Evolutionary conservation across 2,329 filamentous ascomycete species (phyloP).

Genomic region (Hymenoscyphus occultus): DNA sequence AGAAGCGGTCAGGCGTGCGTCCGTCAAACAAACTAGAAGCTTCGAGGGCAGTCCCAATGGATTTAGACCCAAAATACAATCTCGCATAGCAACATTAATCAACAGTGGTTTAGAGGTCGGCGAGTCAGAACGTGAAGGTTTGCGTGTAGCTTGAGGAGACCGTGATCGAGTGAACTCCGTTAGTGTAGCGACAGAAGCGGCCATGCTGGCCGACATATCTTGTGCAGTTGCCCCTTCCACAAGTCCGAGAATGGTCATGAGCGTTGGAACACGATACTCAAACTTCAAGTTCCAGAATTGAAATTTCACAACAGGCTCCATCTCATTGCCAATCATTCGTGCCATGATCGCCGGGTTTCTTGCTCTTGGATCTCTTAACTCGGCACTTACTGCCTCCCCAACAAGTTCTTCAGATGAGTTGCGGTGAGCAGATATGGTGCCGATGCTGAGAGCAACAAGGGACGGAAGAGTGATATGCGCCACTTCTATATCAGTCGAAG

Average conservation of each 20-base stretch:
- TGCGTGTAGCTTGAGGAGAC: conserved; percentile 22
- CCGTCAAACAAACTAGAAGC: conserved; percentile 72
- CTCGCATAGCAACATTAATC: conserved; percentile 72
- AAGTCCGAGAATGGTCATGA: conserved; percentile 76
- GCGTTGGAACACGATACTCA: conserved; percentile 84
- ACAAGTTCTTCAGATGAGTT: conserved; percentile 71
- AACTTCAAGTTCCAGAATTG: conserved; percentile 79
- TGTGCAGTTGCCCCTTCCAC: conserved; percentile 64
- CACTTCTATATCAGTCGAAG: conserved; percentile 62
- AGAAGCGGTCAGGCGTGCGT: conserved; percentile 67
- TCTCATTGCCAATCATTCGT: conserved; percentile 88
- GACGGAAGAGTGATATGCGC: conserved; percentile 84
- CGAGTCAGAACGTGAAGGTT: conserved; percentile 12
- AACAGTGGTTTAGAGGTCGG: conserved; percentile 54
- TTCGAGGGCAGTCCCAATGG: conserved; percentile 74
- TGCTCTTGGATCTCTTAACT: conserved; percentile 28
- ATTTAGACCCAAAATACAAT: conserved; percentile 82
- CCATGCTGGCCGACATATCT: conserved; percentile 72
- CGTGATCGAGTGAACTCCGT: conserved; percentile 59
- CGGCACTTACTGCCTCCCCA: conserved; percentile 44
- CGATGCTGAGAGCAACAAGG: conserved; percentile 74
- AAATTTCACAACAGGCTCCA: conserved; percentile 85
- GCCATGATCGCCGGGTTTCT: conserved; percentile 73
- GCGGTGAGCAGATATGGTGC: conserved; percentile 57
- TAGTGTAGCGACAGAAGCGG: conserved; percentile 75